These are phyloP conservation scores for Salmacisia buchloeana DNA, from an alignment of 1,284 basidiomycete species.

Conservation along the genomic window DNA sequence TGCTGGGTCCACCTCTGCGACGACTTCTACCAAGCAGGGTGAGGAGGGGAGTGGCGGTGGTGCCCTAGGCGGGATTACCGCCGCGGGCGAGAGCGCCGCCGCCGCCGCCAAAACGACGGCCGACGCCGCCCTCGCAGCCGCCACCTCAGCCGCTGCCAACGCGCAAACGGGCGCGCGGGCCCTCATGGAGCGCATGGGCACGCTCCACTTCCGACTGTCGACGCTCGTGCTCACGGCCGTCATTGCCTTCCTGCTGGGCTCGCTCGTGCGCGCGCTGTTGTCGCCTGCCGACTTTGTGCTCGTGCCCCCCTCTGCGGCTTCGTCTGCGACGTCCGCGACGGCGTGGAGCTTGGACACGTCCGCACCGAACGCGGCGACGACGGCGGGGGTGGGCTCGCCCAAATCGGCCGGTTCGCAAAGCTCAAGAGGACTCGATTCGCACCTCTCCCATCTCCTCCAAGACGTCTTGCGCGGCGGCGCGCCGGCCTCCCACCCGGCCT, in stretches of 20 bases:
- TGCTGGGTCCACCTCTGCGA: too few species aligned
- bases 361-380: too few species aligned
- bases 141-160: slow-evolving; percentile 4
- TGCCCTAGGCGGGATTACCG: not conserved
- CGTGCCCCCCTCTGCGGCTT: slow-evolving; percentile 12
- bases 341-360: too few species aligned
- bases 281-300: slow-evolving; percentile 82
- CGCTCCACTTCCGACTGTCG: slow-evolving; percentile 25
- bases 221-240: slow-evolving; percentile 65
- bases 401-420: too few species aligned
- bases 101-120: not conserved
- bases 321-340: not conserved
- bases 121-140: slow-evolving; percentile 8
- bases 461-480: not conserved
- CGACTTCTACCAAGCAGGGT: not conserved
- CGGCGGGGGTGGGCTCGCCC: too few species aligned
- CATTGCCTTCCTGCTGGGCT: slow-evolving; percentile 85
- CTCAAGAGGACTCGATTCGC: not conserved
- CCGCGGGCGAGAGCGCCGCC: not conserved
- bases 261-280: slow-evolving; percentile 75
- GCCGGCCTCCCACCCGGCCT: too few species aligned
- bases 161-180: not conserved
- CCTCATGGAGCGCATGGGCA: slow-evolving; percentile 9
- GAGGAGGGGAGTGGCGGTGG: not conserved
- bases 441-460: not conserved